Conservation (phyloP, 768 basidiomycete species). For the Mycena amicta region DNA sequence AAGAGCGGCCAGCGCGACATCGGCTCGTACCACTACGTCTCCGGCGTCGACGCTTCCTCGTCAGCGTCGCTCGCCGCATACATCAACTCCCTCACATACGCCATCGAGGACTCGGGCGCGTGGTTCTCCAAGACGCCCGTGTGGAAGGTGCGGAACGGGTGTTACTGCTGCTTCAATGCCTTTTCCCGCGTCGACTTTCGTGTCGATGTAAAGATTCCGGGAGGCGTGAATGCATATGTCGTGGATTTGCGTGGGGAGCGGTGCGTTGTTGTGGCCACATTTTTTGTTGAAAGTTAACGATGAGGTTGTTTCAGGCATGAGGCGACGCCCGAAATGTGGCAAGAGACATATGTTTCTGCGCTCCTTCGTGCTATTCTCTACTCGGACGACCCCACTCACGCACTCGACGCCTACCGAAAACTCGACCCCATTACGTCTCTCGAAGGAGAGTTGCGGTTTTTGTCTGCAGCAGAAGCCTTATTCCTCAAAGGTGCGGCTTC, state of each 20-base stretch:
- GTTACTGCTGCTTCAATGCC: constrained; percentile 98
- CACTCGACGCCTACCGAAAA: constrained; percentile 91
- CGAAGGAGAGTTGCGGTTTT: constrained; percentile 87
- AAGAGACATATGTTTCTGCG: constrained; percentile 95
- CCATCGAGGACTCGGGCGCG: constrained; percentile 85
- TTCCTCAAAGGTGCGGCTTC: constrained; percentile 74
- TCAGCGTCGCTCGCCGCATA: constrained; percentile 98
- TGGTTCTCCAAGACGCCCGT: constrained; percentile 87
- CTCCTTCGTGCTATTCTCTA: constrained; percentile 90
- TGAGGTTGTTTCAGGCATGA: constrained; percentile 61
- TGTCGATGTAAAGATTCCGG: constrained; percentile 98
- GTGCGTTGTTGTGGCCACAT: constrained; percentile 47
- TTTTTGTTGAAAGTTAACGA: not conserved
- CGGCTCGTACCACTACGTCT: constrained; percentile 96
- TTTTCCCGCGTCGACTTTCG: constrained; percentile 96
- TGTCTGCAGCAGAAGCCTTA: constrained; percentile 86
- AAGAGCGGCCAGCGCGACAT: constrained; percentile 83
- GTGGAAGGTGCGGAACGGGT: constrained; percentile 93
- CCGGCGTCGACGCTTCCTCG: constrained; percentile 98
- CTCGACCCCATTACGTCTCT: constrained; percentile 90
- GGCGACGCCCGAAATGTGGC: constrained; percentile 91
- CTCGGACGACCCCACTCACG: constrained; percentile 91
- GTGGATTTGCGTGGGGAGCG: constrained; percentile 93
- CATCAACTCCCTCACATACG: constrained; percentile 97
- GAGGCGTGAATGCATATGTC: constrained; percentile 92